Evolutionary conservation across 495 filamentous ascomycete genomes (phyloP).

Genomic region (Cenococcum geophilum): DNA sequence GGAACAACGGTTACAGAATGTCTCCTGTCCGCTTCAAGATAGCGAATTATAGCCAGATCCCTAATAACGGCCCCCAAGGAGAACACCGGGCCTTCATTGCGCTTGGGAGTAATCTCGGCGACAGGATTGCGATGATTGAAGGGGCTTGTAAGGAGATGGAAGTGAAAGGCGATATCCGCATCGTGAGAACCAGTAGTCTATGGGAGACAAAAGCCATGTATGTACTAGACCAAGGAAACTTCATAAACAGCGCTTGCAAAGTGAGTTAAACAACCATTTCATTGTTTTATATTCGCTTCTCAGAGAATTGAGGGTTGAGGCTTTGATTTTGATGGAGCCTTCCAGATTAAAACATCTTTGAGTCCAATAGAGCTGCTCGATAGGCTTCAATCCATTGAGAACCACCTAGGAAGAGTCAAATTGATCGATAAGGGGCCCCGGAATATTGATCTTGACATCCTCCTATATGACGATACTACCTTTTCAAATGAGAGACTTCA

Average conservation of each 20-base stretch:
- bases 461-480: slow-evolving; percentile 70
- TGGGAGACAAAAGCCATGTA: slow-evolving; percentile 98
- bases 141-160: slow-evolving; percentile 72
- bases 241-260: slow-evolving; percentile 92
- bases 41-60: neutral
- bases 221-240: slow-evolving; percentile 76
- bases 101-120: slow-evolving; percentile 87
- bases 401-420: slow-evolving; percentile 68
- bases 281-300: too few species aligned
- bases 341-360: slow-evolving; percentile 74
- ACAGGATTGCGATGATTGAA: slow-evolving; percentile 77
- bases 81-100: slow-evolving; percentile 65
- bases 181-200: slow-evolving; percentile 75
- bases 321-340: neutral
- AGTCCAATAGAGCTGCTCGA: slow-evolving; percentile 70
- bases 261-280: slow-evolving; percentile 44
- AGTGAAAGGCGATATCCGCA: slow-evolving; percentile 53
- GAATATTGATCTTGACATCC: slow-evolving; percentile 88
- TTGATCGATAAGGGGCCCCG: slow-evolving; percentile 87
- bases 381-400: slow-evolving; percentile 76
- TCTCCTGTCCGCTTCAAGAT: neutral
- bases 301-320: neutral
- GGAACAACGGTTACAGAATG: neutral
- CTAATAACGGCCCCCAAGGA: neutral
- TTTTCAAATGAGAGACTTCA: slow-evolving; percentile 64